Base-by-base conservation (phyloP, 2,329 filamentous ascomycete genomes). In the Thyridium curvatum region DNA sequence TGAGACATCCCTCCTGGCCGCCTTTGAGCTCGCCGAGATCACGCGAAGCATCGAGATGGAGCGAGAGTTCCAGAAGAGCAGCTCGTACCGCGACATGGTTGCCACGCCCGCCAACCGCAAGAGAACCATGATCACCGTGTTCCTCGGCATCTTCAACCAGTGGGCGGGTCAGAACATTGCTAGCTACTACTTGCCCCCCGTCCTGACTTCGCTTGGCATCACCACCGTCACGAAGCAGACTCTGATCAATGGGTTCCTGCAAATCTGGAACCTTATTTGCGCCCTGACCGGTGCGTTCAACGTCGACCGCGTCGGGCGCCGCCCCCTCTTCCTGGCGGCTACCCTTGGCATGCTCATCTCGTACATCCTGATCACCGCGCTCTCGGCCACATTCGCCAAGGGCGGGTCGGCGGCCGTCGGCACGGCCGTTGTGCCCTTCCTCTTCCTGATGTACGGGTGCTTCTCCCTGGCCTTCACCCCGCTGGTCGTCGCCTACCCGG, bases 191-290 rank as follows among this genome's bases (percentile, higher is more conserved):
- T 30, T 43, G 1, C 18, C 33, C 12, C 32, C 34, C 6, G 33
- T 43, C 2, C 35, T 43, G 7, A 21, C 40, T 16, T 35, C 35
- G n/a, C 33, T 43, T 8, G 41, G 41, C 30, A 14, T 40, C 28
- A 40, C 38, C 8, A 16, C 5, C 10, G 29, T 32, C 16, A 35
- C 17, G 12, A 14, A 35, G 12, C 38, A 40, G 34, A 35, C 33
- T 12, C 33, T n/a, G 29, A n/a, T n/a, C n/a, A n/a, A n/a, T n/a
- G 54, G 53, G n/a, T 51, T 51, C n/a, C 21, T 48, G 16, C 32
- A 38, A 8, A 33, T 47, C 21, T 47, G 36, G 36, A 40, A 43
- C 18, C 35, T 45, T 2, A 15, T 46, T 8, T 42, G 34, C 4
- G 35, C 41, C 8, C 10, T 40, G 1, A 34, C 40, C 8, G 39